Percentiles rank a stretch among this genome's conserved stretches.
phyloP scores from a whole-genome alignment of 192 early-diverging fungal species.

The Backusella morwellensis region DNA sequence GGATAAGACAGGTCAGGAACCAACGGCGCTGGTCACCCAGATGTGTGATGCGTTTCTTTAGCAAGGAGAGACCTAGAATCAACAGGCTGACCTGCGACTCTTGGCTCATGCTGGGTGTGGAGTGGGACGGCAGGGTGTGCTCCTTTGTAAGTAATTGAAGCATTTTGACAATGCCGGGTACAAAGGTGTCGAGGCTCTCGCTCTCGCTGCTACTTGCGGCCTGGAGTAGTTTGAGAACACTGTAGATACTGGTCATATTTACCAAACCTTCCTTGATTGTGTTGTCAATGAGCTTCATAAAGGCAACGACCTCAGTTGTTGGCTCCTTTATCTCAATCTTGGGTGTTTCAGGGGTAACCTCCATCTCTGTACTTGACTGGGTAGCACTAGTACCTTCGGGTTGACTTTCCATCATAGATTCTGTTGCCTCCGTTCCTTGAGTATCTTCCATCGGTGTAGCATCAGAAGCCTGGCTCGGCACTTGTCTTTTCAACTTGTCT shows the following conservation, averaged over 20 bases:
- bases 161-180: conserved; percentile 78
- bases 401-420: neutral
- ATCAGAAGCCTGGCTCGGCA: too few relatives aligned
- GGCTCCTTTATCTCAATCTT: neutral
- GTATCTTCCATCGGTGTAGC: neutral
- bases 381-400: neutral
- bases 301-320: conserved; percentile 43
- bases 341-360: neutral
- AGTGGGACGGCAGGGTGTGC: conserved; percentile 54
- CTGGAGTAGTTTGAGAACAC: conserved; percentile 65
- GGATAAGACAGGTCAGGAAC: conserved; percentile 78
- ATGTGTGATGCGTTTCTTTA: conserved; percentile 60
- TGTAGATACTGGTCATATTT: conserved; percentile 60
- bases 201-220: conserved; percentile 58
- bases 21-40: conserved; percentile 83
- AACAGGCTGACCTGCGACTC: conserved; percentile 52
- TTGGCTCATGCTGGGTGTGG: conserved; percentile 28
- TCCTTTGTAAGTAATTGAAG: conserved; percentile 86
- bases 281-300: conserved; percentile 59
- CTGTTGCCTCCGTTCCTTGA: neutral
- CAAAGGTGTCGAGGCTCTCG: conserved; percentile 66
- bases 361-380: neutral
- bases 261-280: conserved; percentile 67
- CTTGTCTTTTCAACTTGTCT: conserved; percentile 14
- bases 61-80: conserved; percentile 48